Conservation (phyloP, 164 flowering plant species). For the Echeveria elegans region DNA sequence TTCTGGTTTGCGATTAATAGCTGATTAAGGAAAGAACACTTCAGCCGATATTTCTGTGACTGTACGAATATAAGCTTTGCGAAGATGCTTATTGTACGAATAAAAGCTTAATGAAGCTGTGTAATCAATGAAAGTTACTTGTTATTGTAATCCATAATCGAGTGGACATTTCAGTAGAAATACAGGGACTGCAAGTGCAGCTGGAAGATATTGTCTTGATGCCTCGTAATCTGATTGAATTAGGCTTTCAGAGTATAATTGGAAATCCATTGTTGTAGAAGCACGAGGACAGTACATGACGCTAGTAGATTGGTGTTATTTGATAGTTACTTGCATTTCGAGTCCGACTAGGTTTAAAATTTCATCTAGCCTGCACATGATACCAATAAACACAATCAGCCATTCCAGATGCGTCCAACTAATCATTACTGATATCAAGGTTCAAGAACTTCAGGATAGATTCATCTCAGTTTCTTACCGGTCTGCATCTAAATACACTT, state of each 20-base stretch:
- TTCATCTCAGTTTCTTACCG: conserved; percentile 34
- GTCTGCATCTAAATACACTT: conserved; percentile 43
- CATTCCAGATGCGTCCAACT: no score
- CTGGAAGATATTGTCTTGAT: background rate
- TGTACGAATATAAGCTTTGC: conserved; percentile 13
- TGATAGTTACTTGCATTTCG: conserved; percentile 1
- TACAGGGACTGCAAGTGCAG: background rate
- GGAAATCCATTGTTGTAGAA: background rate
- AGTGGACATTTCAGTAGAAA: background rate
- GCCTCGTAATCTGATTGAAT: background rate
- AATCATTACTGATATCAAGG: no score
- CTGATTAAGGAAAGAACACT: background rate
- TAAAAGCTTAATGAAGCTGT: no score
- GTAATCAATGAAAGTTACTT: no score
- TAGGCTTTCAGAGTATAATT: background rate
- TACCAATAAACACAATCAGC: background rate
- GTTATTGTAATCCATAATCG: conserved; percentile 35
- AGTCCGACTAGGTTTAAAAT: background rate
- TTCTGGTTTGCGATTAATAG: conserved; percentile 25
- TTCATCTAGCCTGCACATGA: background rate
- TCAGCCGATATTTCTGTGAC: conserved; percentile 19
- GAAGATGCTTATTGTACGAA: conserved; percentile 28
- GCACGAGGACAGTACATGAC: background rate
- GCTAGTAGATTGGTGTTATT: background rate
- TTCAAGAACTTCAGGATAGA: background rate